Evolutionary conservation across 495 filamentous ascomycete species (phyloP).

Genomic region (Lophiotrema nucula): DNA sequence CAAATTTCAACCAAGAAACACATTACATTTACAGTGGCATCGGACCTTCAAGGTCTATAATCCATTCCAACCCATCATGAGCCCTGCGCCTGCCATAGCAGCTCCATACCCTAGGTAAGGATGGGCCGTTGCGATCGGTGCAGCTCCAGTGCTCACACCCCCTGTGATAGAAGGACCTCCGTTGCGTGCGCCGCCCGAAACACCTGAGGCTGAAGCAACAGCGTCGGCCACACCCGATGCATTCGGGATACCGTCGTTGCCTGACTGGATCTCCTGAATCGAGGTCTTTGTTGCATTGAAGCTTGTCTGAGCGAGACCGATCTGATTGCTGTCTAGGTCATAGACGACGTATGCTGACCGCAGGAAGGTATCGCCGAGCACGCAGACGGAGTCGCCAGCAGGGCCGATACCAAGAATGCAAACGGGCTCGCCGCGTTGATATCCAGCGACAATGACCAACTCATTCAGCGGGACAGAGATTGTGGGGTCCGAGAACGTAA

Average conservation of each 20-base stretch:
- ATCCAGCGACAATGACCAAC: slow-evolving; percentile 66
- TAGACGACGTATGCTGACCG: slow-evolving; percentile 91
- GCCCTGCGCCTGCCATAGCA: slow-evolving; percentile 17
- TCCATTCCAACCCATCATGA: slow-evolving; percentile 25
- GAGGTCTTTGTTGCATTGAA: slow-evolving; percentile 69
- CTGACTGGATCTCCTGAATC: slow-evolving; percentile 71
- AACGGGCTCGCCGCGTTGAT: slow-evolving; percentile 46
- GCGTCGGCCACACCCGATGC: slow-evolving; percentile 67
- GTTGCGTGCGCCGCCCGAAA: slow-evolving; percentile 33
- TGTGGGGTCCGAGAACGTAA: slow-evolving; percentile 70
- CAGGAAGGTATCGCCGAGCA: slow-evolving; percentile 91
- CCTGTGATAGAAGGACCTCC: slow-evolving; percentile 16
- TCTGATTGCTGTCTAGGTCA: slow-evolving; percentile 82
- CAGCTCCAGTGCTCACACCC: not conserved
- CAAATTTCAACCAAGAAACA: no score
- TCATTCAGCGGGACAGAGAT: slow-evolving; percentile 76
- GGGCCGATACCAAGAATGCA: slow-evolving; percentile 71
- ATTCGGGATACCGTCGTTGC: slow-evolving; percentile 62
- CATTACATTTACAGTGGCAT: no score
- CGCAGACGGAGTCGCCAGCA: slow-evolving; percentile 60
- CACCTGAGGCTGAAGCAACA: slow-evolving; percentile 46
- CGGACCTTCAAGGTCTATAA: no score
- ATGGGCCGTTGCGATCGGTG: slow-evolving; percentile 7
- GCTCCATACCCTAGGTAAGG: slow-evolving; percentile 16
- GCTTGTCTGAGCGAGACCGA: slow-evolving; percentile 79